Conservation (phyloP, 352 stramenopile genomes). For the Elongisporangium undulatum region DNA sequence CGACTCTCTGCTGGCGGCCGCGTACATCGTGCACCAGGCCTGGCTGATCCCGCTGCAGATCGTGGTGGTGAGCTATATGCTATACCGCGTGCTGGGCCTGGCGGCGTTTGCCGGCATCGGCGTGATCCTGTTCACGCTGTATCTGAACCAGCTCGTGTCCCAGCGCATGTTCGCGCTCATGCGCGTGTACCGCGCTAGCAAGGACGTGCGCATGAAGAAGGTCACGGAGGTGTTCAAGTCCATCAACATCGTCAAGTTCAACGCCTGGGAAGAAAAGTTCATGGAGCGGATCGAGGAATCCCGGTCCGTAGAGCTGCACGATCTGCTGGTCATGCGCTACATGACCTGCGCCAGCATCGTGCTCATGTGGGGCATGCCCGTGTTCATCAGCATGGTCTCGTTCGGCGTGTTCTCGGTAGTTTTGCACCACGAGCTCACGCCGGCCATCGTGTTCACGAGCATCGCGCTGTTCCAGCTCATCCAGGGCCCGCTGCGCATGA, state of each 20-base stretch:
- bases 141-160: constrained; percentile 29
- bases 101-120: constrained; percentile 30
- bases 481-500: constrained; percentile 40
- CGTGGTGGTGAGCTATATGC: constrained; percentile 30
- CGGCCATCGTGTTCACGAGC: constrained; percentile 59
- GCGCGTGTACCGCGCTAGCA: constrained; percentile 22
- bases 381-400: constrained; percentile 36
- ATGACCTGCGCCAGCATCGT: constrained; percentile 26
- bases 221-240: constrained; percentile 56
- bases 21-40: constrained; percentile 47
- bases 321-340: constrained; percentile 18
- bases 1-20: constrained; percentile 29
- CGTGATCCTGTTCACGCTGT: constrained; percentile 31
- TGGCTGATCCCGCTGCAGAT: constrained; percentile 62
- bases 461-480: constrained; percentile 80
- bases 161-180: constrained; percentile 22
- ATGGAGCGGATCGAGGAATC: constrained; percentile 39
- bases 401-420: constrained; percentile 39
- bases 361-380: constrained; percentile 38
- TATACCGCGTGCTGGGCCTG: constrained; percentile 33
- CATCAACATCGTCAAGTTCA: constrained; percentile 93
- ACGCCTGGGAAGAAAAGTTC: constrained; percentile 88
- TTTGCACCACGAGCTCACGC: constrained; percentile 84
- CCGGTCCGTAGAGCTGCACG: constrained; percentile 23
- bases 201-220: constrained; percentile 48